phyloP scores from a whole-genome alignment of 140 eudicot species.

The Bidens hawaiensis region DNA sequence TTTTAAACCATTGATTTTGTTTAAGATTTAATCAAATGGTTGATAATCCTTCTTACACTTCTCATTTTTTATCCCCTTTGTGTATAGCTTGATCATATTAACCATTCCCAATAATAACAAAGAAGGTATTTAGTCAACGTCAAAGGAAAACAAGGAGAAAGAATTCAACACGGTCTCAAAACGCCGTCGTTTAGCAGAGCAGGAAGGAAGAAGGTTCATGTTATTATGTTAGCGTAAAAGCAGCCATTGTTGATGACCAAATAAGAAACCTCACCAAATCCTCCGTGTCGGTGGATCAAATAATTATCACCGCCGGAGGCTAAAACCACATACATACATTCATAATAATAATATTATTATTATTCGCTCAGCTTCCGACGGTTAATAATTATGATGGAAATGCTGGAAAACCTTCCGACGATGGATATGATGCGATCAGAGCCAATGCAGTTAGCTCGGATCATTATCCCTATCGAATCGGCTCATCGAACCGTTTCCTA shows the following conservation, averaged over 20 bases:
- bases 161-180: background rate
- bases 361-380: background rate
- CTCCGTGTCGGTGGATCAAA: constrained; percentile 31
- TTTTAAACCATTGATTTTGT: too few species aligned
- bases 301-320: too few species aligned
- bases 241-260: constrained; percentile 21
- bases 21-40: too few species aligned
- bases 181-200: background rate
- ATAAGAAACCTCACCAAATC: constrained; percentile 25
- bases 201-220: constrained; percentile 8
- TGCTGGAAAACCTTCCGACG: too few species aligned
- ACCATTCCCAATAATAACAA: too few species aligned
- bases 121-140: background rate
- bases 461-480: constrained; percentile 72
- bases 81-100: too few species aligned
- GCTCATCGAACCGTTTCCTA: constrained; percentile 78
- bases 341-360: too few species aligned
- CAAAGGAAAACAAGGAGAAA: background rate
- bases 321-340: too few species aligned
- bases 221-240: constrained; percentile 28
- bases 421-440: constrained; percentile 94
- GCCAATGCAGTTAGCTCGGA: constrained; percentile 76
- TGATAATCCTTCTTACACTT: too few species aligned
- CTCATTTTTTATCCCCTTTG: background rate
- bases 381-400: too few species aligned